Conservation (phyloP, 129 eudicot species). For the Heracleum sosnowskyi region DNA sequence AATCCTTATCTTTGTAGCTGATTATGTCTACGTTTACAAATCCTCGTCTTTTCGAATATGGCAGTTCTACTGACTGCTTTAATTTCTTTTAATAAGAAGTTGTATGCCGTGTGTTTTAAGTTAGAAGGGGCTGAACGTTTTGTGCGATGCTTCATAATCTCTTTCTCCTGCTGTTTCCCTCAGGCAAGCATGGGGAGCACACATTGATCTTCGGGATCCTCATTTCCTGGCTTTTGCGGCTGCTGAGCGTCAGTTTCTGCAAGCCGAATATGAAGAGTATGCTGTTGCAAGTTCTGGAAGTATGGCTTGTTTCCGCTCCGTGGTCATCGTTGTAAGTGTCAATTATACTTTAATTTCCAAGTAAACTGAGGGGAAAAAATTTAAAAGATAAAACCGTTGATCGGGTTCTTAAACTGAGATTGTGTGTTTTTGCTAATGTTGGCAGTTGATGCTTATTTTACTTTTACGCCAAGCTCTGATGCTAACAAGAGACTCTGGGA, state of each 20-base stretch:
- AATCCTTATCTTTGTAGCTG: neutral
- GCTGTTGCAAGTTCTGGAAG: conserved; percentile 47
- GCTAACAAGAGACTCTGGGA: conserved; percentile 51
- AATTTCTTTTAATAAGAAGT: neutral
- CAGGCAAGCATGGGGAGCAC: conserved; percentile 76
- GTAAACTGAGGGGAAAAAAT: neutral
- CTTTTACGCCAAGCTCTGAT: conserved; percentile 56
- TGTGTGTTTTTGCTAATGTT: conserved; percentile 11
- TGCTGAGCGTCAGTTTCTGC: conserved; percentile 56
- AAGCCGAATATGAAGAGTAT: conserved; percentile 70
- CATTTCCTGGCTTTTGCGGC: conserved; percentile 57
- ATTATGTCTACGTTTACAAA: neutral
- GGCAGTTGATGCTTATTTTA: conserved; percentile 69
- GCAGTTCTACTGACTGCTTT: neutral
- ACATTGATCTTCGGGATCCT: conserved; percentile 54
- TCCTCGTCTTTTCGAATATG: neutral
- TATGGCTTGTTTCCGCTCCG: conserved; percentile 52
- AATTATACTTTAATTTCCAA: neutral
- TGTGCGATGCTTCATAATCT: neutral
- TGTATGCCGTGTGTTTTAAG: neutral
- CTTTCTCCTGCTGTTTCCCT: neutral
- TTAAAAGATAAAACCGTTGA: neutral
- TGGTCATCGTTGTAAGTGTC: conserved; percentile 48
- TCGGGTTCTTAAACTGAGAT: neutral
- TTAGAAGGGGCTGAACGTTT: neutral